These are phyloP conservation scores for Beauveria varroae DNA, from an alignment of 2,329 filamentous ascomycete species.

Conservation along the genomic window DNA sequence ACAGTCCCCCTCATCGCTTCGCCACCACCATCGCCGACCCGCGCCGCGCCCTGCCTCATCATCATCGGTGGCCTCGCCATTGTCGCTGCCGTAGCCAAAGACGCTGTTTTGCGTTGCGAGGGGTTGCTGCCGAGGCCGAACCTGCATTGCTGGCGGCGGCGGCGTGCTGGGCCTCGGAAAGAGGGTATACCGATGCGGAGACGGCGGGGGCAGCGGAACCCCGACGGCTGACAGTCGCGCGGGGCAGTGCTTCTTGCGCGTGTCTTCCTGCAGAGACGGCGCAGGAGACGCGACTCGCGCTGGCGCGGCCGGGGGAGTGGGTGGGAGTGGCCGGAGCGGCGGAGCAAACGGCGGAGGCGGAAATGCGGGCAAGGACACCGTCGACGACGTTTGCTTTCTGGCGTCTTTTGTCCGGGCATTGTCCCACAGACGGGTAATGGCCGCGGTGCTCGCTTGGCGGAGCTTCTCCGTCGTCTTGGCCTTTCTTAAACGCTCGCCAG, in stretches of 20 bases:
- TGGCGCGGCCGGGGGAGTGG: constrained; percentile 20
- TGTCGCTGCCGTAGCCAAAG: constrained; percentile 26
- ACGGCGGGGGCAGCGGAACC: background rate
- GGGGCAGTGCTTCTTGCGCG: background rate
- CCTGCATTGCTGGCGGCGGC: background rate
- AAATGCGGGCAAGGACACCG: background rate
- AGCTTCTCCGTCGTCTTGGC: background rate
- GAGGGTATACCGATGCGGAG: background rate
- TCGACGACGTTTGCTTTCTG: background rate
- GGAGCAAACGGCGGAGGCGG: constrained; percentile 10
- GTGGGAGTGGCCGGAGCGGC: constrained; percentile 9
- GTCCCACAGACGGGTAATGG: constrained; percentile 6
- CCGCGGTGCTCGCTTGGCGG: background rate
- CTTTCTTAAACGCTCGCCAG: background rate
- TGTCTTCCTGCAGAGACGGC: background rate
- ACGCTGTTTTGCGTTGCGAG: constrained; percentile 19
- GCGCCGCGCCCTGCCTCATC: background rate
- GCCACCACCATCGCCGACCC: constrained; percentile 16
- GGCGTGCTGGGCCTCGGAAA: background rate
- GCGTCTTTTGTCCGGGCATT: background rate
- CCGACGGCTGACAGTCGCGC: background rate
- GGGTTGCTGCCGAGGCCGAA: background rate
- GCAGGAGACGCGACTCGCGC: constrained; percentile 16
- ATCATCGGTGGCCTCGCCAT: constrained; percentile 12
- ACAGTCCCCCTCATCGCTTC: constrained; percentile 13